These are phyloP conservation scores for Apiospora rasikravindrae DNA, from an alignment of 2,329 filamentous ascomycete genomes.

Conservation along the genomic window DNA sequence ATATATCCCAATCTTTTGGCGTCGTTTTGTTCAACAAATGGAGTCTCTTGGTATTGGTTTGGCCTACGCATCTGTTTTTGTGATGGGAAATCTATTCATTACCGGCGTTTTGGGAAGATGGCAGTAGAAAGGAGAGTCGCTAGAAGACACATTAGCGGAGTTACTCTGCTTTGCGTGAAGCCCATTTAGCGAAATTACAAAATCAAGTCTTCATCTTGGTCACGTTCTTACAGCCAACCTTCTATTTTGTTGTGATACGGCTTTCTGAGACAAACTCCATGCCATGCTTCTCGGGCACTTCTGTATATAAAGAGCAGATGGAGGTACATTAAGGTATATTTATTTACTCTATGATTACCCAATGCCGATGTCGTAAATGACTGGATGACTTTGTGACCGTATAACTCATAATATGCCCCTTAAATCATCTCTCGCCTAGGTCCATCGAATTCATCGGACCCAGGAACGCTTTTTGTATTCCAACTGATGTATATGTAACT, in stretches of 20 bases:
- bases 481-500: conserved; percentile 23
- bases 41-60: background rate
- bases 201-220: background rate
- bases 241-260: background rate
- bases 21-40: background rate
- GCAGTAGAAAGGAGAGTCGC: background rate
- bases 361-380: conserved; percentile 1
- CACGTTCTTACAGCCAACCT: background rate
- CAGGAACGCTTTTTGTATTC: conserved; percentile 25
- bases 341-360: conserved; percentile 8
- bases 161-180: background rate
- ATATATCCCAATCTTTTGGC: conserved; percentile 20
- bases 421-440: background rate
- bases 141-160: background rate
- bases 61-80: background rate
- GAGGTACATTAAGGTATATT: background rate
- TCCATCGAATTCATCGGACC: background rate
- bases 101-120: background rate
- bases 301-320: background rate
- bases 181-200: background rate
- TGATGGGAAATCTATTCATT: background rate
- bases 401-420: conserved; percentile 3
- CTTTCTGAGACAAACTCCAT: background rate
- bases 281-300: background rate
- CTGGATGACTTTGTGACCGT: background rate